A percentile compares a stretch with the other conserved stretches of the same genome.
Evolutionary conservation across 1,139 yeast genomes (phyloP).

Genomic region (Sugiyamaella paludigena): DNA sequence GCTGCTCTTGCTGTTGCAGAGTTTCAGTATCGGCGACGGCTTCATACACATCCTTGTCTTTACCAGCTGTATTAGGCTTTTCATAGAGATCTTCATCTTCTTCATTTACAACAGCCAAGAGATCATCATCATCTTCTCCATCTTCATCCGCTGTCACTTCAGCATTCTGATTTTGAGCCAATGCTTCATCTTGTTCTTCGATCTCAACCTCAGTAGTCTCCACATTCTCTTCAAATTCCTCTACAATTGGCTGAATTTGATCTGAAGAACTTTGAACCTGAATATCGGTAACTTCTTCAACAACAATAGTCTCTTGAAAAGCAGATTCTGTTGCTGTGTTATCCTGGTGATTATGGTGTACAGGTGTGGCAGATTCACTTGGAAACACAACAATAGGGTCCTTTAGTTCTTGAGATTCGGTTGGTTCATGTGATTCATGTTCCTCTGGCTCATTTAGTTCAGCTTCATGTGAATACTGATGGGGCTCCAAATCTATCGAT

Average conservation of each 20-base stretch:
- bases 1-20: background rate
- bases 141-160: background rate
- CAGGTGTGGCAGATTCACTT: too few relatives aligned
- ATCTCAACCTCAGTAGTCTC: background rate
- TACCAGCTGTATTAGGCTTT: too few relatives aligned
- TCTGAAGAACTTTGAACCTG: background rate
- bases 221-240: background rate
- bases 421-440: background rate
- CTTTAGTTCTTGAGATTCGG: background rate
- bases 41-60: background rate
- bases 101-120: too few relatives aligned
- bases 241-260: background rate
- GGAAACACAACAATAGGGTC: too few relatives aligned
- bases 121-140: conserved; percentile 1
- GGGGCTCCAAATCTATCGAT: conserved; percentile 5
- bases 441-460: conserved; percentile 11
- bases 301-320: too few relatives aligned
- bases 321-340: too few relatives aligned
- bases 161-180: background rate
- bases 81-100: too few relatives aligned
- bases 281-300: too few relatives aligned
- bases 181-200: background rate
- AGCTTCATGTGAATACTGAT: too few relatives aligned
- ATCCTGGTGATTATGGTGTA: too few relatives aligned
- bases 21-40: background rate